Evolutionary conservation across 2,329 filamentous ascomycete genomes (phyloP).

Genomic region (Penicillium sp.): DNA sequence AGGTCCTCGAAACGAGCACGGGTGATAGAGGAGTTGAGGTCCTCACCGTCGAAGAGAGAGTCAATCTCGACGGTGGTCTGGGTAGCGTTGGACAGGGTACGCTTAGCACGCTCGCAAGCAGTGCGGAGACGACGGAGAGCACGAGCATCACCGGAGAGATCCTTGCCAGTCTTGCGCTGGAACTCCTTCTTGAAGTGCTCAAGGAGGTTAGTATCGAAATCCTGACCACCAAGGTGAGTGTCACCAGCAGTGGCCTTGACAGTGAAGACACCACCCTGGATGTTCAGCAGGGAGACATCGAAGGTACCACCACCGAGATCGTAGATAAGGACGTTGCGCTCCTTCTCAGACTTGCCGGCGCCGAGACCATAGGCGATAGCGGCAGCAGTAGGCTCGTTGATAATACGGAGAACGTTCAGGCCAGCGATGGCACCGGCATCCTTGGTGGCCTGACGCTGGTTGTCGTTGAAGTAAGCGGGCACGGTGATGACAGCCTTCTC

Average conservation of each 20-base stretch:
- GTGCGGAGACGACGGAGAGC: conserved; percentile 94
- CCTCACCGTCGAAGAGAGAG: conserved; percentile 95
- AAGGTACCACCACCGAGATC: conserved; percentile 99
- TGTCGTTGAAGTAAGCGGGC: conserved; percentile 99
- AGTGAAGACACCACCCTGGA: conserved; percentile 98
- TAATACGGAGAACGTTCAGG: conserved; percentile 98
- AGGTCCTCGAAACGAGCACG: conserved; percentile 99
- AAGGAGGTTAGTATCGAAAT: conserved; percentile 94
- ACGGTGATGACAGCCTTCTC: conserved; percentile 99
- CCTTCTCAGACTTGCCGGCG: conserved; percentile 90
- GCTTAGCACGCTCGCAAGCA: conserved; percentile 99
- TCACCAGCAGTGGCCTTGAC: conserved; percentile 98
- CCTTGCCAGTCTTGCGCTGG: conserved; percentile 73
- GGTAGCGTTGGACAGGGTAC: conserved; percentile 94
- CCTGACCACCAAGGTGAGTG: conserved; percentile 91
- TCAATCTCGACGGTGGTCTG: conserved; percentile 98
- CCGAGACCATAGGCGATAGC: conserved; percentile 98
- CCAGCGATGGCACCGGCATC: conserved; percentile 96
- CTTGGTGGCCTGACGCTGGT: conserved; percentile 99
- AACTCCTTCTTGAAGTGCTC: conserved; percentile 98
- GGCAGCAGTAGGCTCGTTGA: conserved; percentile 98
- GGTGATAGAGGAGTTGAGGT: conserved; percentile 96
- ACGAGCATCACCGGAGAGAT: conserved; percentile 78
- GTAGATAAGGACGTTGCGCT: conserved; percentile 99
- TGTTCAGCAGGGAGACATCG: conserved; percentile 98